phyloP scores from a whole-genome alignment of 148 eudicot species.

The Amaranthus palmeri region DNA sequence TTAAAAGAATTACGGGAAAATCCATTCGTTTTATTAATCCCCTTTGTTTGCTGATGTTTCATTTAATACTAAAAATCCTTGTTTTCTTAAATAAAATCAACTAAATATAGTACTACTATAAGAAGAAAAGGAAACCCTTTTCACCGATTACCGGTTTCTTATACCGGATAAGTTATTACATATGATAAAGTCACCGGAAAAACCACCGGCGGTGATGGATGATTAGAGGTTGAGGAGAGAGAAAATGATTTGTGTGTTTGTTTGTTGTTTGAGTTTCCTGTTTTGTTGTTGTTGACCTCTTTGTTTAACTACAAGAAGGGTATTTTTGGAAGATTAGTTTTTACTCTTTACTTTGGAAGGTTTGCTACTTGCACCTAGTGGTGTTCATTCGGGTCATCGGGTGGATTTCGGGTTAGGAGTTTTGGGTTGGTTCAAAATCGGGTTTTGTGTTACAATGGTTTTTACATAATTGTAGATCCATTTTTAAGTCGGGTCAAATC shows the following conservation, averaged over 20 bases:
- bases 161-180: no score
- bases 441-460: no score
- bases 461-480: no score
- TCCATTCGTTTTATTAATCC: slow-evolving; percentile 40
- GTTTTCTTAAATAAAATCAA: neutral
- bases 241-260: slow-evolving; percentile 11
- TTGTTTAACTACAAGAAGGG: slow-evolving; percentile 29
- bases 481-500: no score
- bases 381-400: no score
- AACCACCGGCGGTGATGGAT: neutral
- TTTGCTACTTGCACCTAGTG: no score
- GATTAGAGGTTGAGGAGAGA: slow-evolving; percentile 11
- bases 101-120: slow-evolving; percentile 7
- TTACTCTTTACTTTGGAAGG: no score
- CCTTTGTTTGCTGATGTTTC: slow-evolving; percentile 46
- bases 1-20: slow-evolving; percentile 62
- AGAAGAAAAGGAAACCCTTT: slow-evolving; percentile 11
- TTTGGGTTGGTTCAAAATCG: no score
- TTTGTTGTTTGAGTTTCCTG: no score
- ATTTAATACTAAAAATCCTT: slow-evolving; percentile 28
- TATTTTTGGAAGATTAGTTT: no score
- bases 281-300: slow-evolving; percentile 27
- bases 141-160: slow-evolving; percentile 28
- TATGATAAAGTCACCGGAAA: slow-evolving; percentile 21
- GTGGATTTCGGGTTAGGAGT: no score